Conservation (phyloP, 2,329 filamentous ascomycete species). For the Phialemoniopsis sp. region DNA sequence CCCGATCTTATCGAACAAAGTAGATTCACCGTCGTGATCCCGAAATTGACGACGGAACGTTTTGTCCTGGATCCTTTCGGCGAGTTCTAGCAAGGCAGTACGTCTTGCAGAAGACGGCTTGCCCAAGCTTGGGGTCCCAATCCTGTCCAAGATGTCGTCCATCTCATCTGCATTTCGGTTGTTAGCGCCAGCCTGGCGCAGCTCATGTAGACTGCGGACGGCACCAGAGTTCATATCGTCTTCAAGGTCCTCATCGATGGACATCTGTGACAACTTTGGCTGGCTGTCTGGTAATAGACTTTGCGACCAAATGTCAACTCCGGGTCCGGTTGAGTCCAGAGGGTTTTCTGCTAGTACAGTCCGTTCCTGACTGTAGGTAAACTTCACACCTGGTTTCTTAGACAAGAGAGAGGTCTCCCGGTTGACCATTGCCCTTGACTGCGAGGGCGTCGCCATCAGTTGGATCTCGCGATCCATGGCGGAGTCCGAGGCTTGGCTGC, state of each 20-base stretch:
- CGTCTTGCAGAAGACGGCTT: conserved; percentile 48
- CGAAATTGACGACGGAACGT: conserved; percentile 67
- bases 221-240: conserved; percentile 40
- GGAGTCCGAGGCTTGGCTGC: no score
- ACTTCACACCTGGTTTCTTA: conserved; percentile 27
- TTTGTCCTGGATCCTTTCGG: conserved; percentile 55
- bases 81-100: conserved; percentile 56
- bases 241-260: conserved; percentile 38
- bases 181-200: conserved; percentile 62
- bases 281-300: conserved; percentile 16
- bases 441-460: neutral
- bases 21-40: conserved; percentile 67
- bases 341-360: conserved; percentile 29
- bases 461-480: no score
- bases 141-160: conserved; percentile 58
- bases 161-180: conserved; percentile 63
- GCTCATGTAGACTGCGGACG: conserved; percentile 61
- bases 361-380: conserved; percentile 31
- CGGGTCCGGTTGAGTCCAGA: conserved; percentile 11
- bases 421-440: neutral
- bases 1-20: conserved; percentile 59
- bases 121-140: conserved; percentile 41
- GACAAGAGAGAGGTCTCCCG: conserved; percentile 3
- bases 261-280: conserved; percentile 16
- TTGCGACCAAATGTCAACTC: conserved; percentile 15